A percentile compares a stretch with the other conserved stretches of the same genome.
phyloP scores from a whole-genome alignment of 768 basidiomycete species.

The Hygrophorus pudorinus region DNA sequence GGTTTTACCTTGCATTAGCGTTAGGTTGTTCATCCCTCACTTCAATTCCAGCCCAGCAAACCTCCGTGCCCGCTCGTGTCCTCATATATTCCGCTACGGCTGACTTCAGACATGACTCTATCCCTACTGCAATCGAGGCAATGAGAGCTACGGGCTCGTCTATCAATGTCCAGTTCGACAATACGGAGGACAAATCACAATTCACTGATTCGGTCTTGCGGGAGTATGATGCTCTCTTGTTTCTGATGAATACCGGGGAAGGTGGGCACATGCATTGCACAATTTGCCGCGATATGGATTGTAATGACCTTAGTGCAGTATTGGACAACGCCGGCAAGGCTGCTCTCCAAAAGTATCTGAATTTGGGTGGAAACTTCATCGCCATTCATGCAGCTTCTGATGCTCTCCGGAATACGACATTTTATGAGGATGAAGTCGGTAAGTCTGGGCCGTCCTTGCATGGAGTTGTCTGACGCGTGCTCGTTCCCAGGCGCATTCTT shows the following conservation, averaged over 20 bases:
- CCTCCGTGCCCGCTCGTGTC: conserved; percentile 24
- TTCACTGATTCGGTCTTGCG: conserved; percentile 49
- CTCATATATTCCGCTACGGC: conserved; percentile 54
- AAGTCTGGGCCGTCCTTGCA: conserved; percentile 2
- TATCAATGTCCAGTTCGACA: conserved; percentile 46
- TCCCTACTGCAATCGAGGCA: conserved; percentile 56
- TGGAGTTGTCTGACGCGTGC: not conserved
- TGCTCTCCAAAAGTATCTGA: conserved; percentile 55
- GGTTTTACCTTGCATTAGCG: not conserved
- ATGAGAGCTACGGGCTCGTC: conserved; percentile 34
- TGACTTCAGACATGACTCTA: conserved; percentile 65
- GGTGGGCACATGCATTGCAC: conserved; percentile 33
- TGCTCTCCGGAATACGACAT: conserved; percentile 44
- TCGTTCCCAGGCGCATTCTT: conserved; percentile 42
- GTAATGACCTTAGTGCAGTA: conserved; percentile 26
- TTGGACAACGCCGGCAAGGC: conserved; percentile 48
- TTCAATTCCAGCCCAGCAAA: conserved; percentile 7
- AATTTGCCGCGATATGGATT: not conserved
- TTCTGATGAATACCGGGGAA: conserved; percentile 61
- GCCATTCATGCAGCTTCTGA: conserved; percentile 62
- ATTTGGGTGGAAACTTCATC: conserved; percentile 61
- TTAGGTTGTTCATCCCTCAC: not conserved
- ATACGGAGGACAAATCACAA: conserved; percentile 48
- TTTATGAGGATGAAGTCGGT: conserved; percentile 53
- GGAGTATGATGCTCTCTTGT: conserved; percentile 56